Evolutionary conservation across 306 rosid species (phyloP), one percentile per base, ranked within the genome.

Genomic region (Fragaria iinumae): DNA sequence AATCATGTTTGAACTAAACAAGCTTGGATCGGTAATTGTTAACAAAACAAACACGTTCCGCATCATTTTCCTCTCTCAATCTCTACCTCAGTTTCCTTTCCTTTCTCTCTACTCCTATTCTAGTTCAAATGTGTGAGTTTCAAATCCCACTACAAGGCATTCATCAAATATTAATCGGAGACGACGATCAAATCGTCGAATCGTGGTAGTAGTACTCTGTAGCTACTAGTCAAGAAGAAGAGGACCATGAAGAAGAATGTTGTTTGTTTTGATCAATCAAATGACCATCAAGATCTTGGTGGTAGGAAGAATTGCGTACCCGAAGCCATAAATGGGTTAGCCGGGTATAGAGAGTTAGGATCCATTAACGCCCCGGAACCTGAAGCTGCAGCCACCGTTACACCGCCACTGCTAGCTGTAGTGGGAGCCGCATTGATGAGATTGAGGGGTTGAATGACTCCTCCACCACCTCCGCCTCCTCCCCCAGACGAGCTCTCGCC

Each of bases 281-380:
- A 64, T 75, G 74, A 57, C 44, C 71, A 80, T 88, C 89, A 92
- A 83, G 99, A 91, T 90, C 99, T 91, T 83, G 96, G 97, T 71
- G 91, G 97, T 76, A 86, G 91, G 97, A 92, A 96, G 97, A 92
- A 96, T 85, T 96, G 99, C 97, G 99, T 96, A 89, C 97, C 90
- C 29, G 70, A 66, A 76, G 93, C 84, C 88, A 96, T 89, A 92
- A 77, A 96, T 38, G 96, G 67, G 86, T 82, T 92, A n/a, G 93
- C 81, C 18, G 89, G 83, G 75, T 92, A 92, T 62, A 92, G 72
- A 18, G 94, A 86, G 45, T 85, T 76, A 63, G 91, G 93, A 86
- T 92, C 97, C 3, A 88, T 77, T 3, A 86, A 67, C 21, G 82
- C 44, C 29, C 77, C 84, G 0, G 90, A 69, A 16, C 71, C 84